Evolutionary conservation across 306 rosid genomes (phyloP).

Genomic region (Abrus precatorius): DNA sequence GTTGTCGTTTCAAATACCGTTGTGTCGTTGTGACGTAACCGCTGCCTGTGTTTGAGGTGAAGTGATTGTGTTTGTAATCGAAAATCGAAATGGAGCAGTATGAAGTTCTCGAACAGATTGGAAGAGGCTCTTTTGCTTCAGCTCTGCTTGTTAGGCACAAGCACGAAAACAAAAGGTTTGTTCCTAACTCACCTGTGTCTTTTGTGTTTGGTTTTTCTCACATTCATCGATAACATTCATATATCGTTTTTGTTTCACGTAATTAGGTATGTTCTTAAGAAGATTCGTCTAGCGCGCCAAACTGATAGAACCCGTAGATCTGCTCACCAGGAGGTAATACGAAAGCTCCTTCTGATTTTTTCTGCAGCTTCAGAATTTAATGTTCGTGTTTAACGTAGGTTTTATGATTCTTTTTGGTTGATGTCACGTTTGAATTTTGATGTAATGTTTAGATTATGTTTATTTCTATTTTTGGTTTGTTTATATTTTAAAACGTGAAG

Average conservation of each 20-base stretch:
- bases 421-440: constrained; percentile 8
- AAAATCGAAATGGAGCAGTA: constrained; percentile 77
- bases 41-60: neutral
- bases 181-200: constrained; percentile 18
- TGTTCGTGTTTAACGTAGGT: neutral
- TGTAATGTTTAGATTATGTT: neutral
- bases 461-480: constrained; percentile 10
- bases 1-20: neutral
- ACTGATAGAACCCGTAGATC: constrained; percentile 93
- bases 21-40: no score
- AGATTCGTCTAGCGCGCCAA: constrained; percentile 96
- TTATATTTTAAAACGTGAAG: constrained; percentile 15
- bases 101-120: constrained; percentile 88
- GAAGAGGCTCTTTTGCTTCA: constrained; percentile 95
- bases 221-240: neutral
- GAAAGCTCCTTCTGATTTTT: neutral
- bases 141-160: constrained; percentile 92
- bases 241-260: neutral
- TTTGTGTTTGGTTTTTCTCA: neutral
- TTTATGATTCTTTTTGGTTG: constrained; percentile 10
- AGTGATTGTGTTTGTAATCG: neutral
- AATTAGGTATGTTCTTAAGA: constrained; percentile 89
- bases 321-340: constrained; percentile 88
- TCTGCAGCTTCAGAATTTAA: neutral
- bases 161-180: constrained; percentile 79